A percentile compares a stretch with the other conserved stretches of the same genome.
phyloP scores from a whole-genome alignment of 2,329 filamentous ascomycete genomes.

The Cordyceps cicadae region DNA sequence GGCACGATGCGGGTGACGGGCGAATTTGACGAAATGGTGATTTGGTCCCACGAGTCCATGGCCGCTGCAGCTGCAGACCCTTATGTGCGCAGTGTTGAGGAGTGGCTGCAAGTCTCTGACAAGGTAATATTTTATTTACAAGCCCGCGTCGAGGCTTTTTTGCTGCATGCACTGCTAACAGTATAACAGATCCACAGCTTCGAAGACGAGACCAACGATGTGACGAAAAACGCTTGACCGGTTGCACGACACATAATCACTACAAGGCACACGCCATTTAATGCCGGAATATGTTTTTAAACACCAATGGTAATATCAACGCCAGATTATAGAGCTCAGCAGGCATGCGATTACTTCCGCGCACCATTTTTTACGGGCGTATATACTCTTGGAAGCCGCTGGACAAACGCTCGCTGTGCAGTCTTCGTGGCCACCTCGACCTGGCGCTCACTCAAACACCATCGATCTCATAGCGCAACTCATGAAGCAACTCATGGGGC shows the following conservation, averaged over 20 bases:
- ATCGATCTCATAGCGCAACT: too few species aligned
- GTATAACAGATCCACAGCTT: neutral
- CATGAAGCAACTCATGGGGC: too few species aligned
- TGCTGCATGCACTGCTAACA: neutral
- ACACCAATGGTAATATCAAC: neutral
- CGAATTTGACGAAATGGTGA: conserved; percentile 63
- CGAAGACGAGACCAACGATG: neutral
- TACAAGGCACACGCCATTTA: neutral
- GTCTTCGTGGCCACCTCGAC: too few species aligned
- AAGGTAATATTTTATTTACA: conserved; percentile 36
- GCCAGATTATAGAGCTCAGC: neutral
- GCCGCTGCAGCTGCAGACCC: conserved; percentile 56
- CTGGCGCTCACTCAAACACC: too few species aligned
- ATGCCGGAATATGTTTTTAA: neutral
- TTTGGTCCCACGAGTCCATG: conserved; percentile 75
- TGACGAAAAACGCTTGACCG: neutral
- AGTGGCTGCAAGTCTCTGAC: conserved; percentile 71
- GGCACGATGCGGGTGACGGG: conserved; percentile 55
- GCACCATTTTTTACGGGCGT: too few species aligned
- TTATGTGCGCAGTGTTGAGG: conserved; percentile 66
- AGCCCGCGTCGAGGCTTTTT: neutral
- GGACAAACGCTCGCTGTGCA: too few species aligned
- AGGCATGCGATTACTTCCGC: neutral
- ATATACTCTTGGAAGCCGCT: too few species aligned
- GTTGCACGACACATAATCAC: neutral